A percentile compares a stretch with the other conserved stretches of the same genome.
Evolutionary conservation across 495 filamentous ascomycete genomes (phyloP).

Genomic region (Talaromyces adpressus): DNA sequence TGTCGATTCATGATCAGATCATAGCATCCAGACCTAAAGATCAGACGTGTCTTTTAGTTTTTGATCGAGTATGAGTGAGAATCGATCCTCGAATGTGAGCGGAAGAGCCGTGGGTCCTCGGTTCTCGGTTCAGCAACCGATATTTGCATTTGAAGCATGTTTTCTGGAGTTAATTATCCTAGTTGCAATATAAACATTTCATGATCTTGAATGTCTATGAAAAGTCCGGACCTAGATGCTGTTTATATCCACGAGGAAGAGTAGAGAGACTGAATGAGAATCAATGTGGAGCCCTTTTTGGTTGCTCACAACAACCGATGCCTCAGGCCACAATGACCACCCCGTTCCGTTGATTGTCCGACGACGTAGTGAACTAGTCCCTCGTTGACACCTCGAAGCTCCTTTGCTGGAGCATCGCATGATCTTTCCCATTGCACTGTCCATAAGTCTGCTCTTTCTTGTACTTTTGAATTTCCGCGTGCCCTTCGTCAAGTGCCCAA

Average conservation of each 20-base stretch:
- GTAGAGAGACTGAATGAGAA: background rate
- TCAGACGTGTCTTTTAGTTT: constrained; percentile 45
- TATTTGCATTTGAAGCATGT: background rate
- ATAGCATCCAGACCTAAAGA: constrained; percentile 51
- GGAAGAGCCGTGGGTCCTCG: background rate
- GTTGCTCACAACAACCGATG: background rate
- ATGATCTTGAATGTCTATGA: no score
- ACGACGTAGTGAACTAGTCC: background rate
- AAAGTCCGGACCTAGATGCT: no score
- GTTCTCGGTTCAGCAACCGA: background rate
- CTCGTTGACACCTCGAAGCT: background rate
- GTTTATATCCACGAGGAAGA: background rate
- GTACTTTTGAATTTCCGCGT: background rate
- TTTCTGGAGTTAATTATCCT: background rate
- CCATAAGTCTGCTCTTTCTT: background rate
- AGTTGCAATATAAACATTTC: background rate
- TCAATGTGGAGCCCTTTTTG: background rate
- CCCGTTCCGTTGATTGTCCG: background rate
- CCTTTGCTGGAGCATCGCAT: background rate
- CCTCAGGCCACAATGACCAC: background rate
- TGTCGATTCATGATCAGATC: constrained; percentile 54
- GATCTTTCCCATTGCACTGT: background rate
- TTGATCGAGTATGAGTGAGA: constrained; percentile 9
- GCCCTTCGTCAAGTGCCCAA: background rate
- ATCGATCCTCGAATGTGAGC: background rate